Evolutionary conservation across 805 yeast species (phyloP).

Genomic region (Dipodascus albidus): DNA sequence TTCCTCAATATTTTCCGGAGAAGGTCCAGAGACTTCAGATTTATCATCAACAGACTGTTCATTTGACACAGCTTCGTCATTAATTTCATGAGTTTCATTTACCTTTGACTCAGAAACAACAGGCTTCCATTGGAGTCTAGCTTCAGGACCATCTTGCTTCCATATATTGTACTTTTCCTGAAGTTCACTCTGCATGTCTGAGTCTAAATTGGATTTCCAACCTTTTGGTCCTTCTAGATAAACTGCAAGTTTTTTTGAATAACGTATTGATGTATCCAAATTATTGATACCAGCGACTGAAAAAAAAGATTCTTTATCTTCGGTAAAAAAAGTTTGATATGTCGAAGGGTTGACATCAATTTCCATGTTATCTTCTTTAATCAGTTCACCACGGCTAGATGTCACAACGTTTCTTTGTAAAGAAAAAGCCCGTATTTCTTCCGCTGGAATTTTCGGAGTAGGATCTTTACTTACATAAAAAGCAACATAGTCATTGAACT

Average conservation of each 20-base stretch:
- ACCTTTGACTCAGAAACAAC: not conserved
- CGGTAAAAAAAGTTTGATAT: not conserved
- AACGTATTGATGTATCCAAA: not conserved
- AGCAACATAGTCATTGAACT: not conserved
- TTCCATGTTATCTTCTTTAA: not conserved
- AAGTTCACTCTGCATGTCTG: conserved; percentile 23
- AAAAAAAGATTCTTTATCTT: not conserved
- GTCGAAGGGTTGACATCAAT: not conserved
- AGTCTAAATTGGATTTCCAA: conserved; percentile 40
- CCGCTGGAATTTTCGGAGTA: not conserved
- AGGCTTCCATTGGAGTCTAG: conserved; percentile 5
- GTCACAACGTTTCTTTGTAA: not conserved
- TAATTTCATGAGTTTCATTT: not conserved
- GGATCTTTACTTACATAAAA: not conserved
- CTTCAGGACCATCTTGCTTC: conserved; percentile 18
- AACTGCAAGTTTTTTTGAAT: not conserved
- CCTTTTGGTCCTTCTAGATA: conserved; percentile 25
- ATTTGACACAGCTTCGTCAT: not conserved
- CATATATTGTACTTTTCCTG: conserved; percentile 18
- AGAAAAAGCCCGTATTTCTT: not conserved
- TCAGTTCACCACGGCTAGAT: not conserved
- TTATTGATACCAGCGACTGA: not conserved
- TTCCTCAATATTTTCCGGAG: not conserved
- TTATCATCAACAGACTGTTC: not conserved
- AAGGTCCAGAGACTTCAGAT: not conserved